phyloP scores from a whole-genome alignment of 108 stramenopile species.

The Cyclotella kingstonii region DNA sequence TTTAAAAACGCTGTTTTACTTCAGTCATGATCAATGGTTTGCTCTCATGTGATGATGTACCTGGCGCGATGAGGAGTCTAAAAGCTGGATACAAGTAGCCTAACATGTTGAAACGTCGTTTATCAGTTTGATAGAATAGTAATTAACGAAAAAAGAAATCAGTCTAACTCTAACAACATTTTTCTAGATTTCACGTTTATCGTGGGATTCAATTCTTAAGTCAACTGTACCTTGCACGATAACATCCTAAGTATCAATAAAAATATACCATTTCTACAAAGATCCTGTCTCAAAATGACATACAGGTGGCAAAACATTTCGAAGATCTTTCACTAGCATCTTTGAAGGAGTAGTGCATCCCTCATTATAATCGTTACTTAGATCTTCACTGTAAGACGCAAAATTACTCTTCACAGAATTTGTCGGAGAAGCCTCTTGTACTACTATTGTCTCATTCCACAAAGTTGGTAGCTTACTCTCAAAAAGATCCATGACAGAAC shows the following conservation, averaged over 20 bases:
- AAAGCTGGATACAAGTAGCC: too few species aligned
- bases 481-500: conserved; percentile 3
- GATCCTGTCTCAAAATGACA: conserved; percentile 18
- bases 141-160: too few species aligned
- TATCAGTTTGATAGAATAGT: too few species aligned
- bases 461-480: not conserved
- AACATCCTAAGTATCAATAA: not conserved
- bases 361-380: not conserved
- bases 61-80: too few species aligned
- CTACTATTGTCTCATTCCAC: not conserved
- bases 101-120: too few species aligned
- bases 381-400: conserved; percentile 9
- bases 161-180: too few species aligned
- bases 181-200: not conserved
- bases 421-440: not conserved
- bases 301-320: conserved; percentile 7
- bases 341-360: conserved; percentile 6
- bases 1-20: too few species aligned
- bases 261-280: not conserved
- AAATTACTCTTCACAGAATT: not conserved
- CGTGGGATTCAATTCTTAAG: too few species aligned
- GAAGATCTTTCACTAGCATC: not conserved
- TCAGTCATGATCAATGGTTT: too few species aligned
- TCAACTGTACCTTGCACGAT: too few species aligned
- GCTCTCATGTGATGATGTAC: too few species aligned